Evolutionary conservation across 2,329 filamentous ascomycete genomes (phyloP), one percentile per base, ranked within the genome.

Genomic region (Ilyonectria mors-panacis): DNA sequence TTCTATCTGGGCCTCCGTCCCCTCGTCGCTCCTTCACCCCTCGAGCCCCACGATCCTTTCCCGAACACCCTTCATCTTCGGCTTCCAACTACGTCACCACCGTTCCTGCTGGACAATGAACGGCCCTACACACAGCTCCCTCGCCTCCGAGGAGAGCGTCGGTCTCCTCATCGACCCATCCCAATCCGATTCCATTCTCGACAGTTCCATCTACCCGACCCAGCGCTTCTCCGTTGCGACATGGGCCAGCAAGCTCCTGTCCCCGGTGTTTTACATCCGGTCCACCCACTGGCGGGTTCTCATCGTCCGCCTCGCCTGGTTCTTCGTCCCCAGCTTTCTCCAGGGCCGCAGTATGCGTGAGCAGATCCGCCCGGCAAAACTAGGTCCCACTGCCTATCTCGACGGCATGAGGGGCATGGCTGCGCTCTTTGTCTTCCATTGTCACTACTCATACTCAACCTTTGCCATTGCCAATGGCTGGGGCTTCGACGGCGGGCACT

Each of bases 371-470:
- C 75, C 79, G 6, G 76, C 81, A 21, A 82, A 81, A 54, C 78
- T 85, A 19, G 76, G 81, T 39, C 86, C 87, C 17, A 89, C 87
- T 7, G 82, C 87, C 7, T 88, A 89, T 70, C 85, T 89, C 47
- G 87, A 89, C 70, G 87, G 87, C 65, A 85, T 89, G 81, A 84
- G 87, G 66, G 87, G 87, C 15, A 75, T 89, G 10, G 87, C 86
- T 42, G 86, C 87, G 4, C 80, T 88, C 39, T 82, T 86, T 65
- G 87, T 89, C 68, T 86, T 85, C 76, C 85, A 88, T 75, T 89
- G 86, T 71, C 87, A 89, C 77, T 87, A 85, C 72, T 82, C 81
- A 56, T 89, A 88, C 76, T 85, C 86, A 35, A 81, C 79, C 68
- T 88, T 86, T 76, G 76, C 76, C 74, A 85, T 88, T 69, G 83